Evolutionary conservation across 2,329 filamentous ascomycete genomes (phyloP).

Genomic region (Fusarium pilosicola): DNA sequence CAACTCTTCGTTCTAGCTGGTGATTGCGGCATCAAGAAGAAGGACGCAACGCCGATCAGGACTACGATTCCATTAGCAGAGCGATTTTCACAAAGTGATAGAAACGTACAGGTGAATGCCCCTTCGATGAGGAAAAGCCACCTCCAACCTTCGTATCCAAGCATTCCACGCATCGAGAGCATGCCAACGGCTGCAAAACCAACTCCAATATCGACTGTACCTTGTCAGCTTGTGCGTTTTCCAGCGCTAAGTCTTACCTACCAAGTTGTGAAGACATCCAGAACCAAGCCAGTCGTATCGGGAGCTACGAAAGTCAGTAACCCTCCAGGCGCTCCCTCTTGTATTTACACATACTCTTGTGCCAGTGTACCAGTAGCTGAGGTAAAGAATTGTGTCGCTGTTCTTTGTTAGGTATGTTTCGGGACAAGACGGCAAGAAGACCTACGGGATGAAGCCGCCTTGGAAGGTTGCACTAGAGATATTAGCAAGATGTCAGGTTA

Average conservation of each 20-base stretch:
- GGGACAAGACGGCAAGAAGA: fast-evolving
- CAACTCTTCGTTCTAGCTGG: neutral
- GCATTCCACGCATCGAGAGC: conserved; percentile 62
- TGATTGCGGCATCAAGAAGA: neutral
- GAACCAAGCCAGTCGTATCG: neutral
- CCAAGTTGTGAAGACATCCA: neutral
- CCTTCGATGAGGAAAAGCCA: conserved; percentile 61
- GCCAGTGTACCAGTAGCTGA: neutral
- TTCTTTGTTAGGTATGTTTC: neutral
- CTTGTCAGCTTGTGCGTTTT: neutral
- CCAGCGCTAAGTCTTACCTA: fast-evolving
- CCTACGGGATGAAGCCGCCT: neutral
- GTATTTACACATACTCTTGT: neutral
- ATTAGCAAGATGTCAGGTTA: fast-evolving
- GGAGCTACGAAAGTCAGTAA: neutral
- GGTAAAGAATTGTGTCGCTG: neutral
- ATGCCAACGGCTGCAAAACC: conserved; percentile 51
- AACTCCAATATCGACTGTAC: neutral
- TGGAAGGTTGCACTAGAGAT: neutral
- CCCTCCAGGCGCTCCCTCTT: no score
- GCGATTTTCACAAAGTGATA: fast-evolving
- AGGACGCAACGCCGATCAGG: neutral
- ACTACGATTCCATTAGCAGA: neutral
- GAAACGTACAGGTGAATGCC: conserved; percentile 13
- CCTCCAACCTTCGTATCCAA: conserved; percentile 65